Base-by-base conservation (phyloP, 2,329 filamentous ascomycete genomes). In the Pseudogymnoascus sp. region DNA sequence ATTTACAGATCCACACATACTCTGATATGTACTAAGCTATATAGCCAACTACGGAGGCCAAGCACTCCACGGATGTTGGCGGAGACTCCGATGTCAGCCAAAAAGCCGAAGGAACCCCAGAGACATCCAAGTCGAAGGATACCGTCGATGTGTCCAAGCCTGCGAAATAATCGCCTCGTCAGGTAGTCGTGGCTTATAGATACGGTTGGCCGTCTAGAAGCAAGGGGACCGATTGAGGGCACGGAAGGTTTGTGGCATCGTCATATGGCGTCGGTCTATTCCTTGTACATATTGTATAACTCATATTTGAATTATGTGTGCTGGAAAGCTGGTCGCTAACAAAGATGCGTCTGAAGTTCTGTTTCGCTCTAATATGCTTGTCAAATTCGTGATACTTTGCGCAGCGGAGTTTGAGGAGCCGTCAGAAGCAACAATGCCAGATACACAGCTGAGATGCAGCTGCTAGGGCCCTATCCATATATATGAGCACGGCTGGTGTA, bases 51-150 rank as follows among this genome's bases (percentile, higher is more conserved):
- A 75, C 75, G 15, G 77, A 82, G 60, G 83, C 82, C 5, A 75
- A 78, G 62, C 79, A 85, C 72, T 77, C 79, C 29, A 75, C 74
- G 26, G 71, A 77, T 61, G 75, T 77, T 65, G 74, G 75, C 64
- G 73, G 76, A 44, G 72, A 79, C 60, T 68, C 75, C 5, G 75
- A 76, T 37, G 81, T 81, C 75, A 82, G 78, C 71, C 80, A 79
- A 70, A 86, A 86, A 76, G 74, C 76, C n/a, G 83, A 86, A 73
- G 83, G 82, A 31, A 73, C 76, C 60, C 78, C 79, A 31, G 83
- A 86, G 59, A 79, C 81, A 10, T 80, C 82, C 21, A 85, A 86
- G 71, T 66, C 77, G 26, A 79, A 80, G 71, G 80, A 80, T 33
- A 79, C 80, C 10, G 74, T 83, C 60, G 75, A 78, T 38, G 71